Evolutionary conservation across 2,329 filamentous ascomycete genomes (phyloP), one percentile per base, ranked within the genome.

Genomic region (Alternaria sp.): DNA sequence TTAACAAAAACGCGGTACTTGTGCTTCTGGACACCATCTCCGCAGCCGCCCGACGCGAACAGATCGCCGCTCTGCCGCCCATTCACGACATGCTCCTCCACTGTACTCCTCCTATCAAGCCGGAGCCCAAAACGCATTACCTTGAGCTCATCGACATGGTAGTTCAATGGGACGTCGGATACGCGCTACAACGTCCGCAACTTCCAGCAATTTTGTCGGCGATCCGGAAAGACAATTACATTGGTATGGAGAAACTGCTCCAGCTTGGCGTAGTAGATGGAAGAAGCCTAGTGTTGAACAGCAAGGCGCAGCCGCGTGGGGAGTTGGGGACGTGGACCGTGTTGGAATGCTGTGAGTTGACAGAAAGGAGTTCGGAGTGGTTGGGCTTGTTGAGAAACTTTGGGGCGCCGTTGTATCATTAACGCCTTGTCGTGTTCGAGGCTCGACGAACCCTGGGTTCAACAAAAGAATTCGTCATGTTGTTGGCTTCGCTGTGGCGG

Each of bases 291-390:
- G 61, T 60, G 2, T 26, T 69, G 45, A 69, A 69, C 31, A 66
- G 61, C 29, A 69, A 57, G 36, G 66, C 64, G 33, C 51, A 60
- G n/a, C 58, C 62, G 3, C 45, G 46, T 31, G 64, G 66, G 13
- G 66, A 69, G 29, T 26, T 55, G 11, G 60, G 58, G 2, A 37
- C 57, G 29, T 66, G 66, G 60, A 66, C 64, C 6, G 56, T 66
- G n/a, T 33, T 69, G 7, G 64, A 67, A 46, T 67, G 64, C 41
- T 65, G 62, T 40, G 64, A 67, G 36, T 61, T 48, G n/a, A 68
- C 62, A 17, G 51, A 57, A 21, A 58, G 62, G 42, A 67, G 62
- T 52, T 45, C 56, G 23, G 66, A 68, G 33, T 68, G 64, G 64
- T 60, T 64, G 45, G 58, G 64, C 14, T 41, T 69, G 10, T 42